Percentiles rank a stretch among this genome's conserved stretches.
These are phyloP conservation scores for Candida ortonii DNA, from an alignment of 805 yeast species.

Conservation along the genomic window DNA sequence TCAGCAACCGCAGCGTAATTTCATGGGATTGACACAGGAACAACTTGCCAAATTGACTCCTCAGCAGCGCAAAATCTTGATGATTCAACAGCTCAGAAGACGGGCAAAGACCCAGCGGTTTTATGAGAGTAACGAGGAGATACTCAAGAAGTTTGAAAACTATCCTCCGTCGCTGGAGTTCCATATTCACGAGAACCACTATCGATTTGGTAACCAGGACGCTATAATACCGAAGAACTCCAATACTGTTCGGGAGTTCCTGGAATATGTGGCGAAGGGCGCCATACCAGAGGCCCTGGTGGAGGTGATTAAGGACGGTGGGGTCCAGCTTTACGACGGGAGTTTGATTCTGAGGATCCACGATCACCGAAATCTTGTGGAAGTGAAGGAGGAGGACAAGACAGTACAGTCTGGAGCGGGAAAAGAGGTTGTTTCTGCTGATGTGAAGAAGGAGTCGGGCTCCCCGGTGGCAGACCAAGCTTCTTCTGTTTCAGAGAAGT, in stretches of 20 bases:
- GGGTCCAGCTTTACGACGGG: conserved; percentile 83
- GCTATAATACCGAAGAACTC: conserved; percentile 80
- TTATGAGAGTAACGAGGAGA: conserved; percentile 67
- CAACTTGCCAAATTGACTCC: conserved; percentile 35
- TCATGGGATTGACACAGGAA: conserved; percentile 27
- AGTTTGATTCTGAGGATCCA: conserved; percentile 81
- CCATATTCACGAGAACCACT: conserved; percentile 89
- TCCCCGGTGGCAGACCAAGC: too few relatives aligned
- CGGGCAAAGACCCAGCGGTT: conserved; percentile 52
- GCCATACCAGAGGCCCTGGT: conserved; percentile 86
- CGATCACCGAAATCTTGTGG: conserved; percentile 65
- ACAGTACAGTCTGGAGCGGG: too few relatives aligned
- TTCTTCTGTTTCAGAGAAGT: too few relatives aligned
- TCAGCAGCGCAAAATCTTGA: conserved; percentile 41
- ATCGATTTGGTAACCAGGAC: conserved; percentile 85
- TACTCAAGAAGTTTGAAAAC: conserved; percentile 72
- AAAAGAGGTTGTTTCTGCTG: too few relatives aligned
- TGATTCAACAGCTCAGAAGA: conserved; percentile 41
- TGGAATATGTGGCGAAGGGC: conserved; percentile 75
- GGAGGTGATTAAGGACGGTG: conserved; percentile 85
- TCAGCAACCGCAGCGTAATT: conserved; percentile 21
- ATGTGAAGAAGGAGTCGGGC: too few relatives aligned
- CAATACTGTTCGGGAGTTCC: conserved; percentile 73
- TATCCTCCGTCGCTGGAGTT: conserved; percentile 80
- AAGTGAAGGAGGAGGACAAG: conserved; percentile 7